These are phyloP conservation scores for Pneumocystis jirovecii DNA, from an alignment of 1,139 yeast species.

Conservation along the genomic window DNA sequence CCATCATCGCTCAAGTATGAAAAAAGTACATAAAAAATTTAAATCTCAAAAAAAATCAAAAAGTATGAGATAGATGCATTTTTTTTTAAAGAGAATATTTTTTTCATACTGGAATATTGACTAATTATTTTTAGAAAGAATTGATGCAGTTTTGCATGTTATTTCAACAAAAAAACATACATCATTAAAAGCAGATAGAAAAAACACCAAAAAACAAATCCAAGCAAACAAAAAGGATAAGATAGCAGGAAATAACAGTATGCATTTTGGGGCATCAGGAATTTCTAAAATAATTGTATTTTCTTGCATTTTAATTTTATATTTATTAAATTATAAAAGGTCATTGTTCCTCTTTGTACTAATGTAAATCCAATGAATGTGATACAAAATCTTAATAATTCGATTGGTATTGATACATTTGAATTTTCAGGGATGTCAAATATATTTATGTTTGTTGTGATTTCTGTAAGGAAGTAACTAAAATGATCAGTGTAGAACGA, in stretches of 20 bases:
- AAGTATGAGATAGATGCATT: slow-evolving; percentile 59
- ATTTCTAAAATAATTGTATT: slow-evolving; percentile 56
- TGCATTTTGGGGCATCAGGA: slow-evolving; percentile 62
- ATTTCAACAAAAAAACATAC: slow-evolving; percentile 21
- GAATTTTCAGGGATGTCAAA: slow-evolving; percentile 25
- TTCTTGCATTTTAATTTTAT: background rate
- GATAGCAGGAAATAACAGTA: slow-evolving; percentile 31
- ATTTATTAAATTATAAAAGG: slow-evolving; percentile 16
- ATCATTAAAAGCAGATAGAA: slow-evolving; percentile 55
- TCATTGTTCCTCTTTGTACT: slow-evolving; percentile 62
- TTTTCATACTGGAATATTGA: too few relatives aligned
- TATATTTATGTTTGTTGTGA: slow-evolving; percentile 24
- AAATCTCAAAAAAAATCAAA: slow-evolving; percentile 87
- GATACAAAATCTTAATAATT: slow-evolving; percentile 30
- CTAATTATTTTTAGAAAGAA: slow-evolving; percentile 30
- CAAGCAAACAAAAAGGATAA: slow-evolving; percentile 56
- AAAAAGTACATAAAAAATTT: slow-evolving; percentile 75
- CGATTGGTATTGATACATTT: slow-evolving; percentile 17
- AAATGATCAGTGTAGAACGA: slow-evolving; percentile 38
- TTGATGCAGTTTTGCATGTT: slow-evolving; percentile 49
- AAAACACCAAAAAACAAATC: slow-evolving; percentile 63
- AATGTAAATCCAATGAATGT: slow-evolving; percentile 52
- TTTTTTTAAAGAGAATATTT: background rate
- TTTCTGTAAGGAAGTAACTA: slow-evolving; percentile 25
- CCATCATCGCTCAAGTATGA: slow-evolving; percentile 69